Conservation (phyloP, 1,284 basidiomycete genomes). For the Pterula multifida region DNA sequence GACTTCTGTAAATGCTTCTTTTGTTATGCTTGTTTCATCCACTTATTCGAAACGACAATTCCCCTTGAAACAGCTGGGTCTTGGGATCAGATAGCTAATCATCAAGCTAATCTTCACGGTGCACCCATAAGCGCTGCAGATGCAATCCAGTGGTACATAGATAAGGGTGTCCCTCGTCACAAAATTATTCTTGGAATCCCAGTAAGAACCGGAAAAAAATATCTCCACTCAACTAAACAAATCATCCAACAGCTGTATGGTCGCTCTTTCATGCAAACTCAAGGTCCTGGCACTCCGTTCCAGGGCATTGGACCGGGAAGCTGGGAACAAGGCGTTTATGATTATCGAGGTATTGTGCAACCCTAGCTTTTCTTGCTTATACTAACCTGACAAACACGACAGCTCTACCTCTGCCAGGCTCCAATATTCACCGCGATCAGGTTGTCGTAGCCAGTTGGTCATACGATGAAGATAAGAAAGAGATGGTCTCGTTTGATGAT, state of each 20-base stretch:
- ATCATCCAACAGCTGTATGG: conserved; percentile 60
- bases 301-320: conserved; percentile 62
- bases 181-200: conserved; percentile 89
- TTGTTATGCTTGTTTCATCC: conserved; percentile 4
- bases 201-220: background rate
- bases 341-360: conserved; percentile 38
- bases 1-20: conserved; percentile 49
- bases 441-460: conserved; percentile 58
- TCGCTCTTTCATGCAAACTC: conserved; percentile 79
- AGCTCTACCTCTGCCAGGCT: conserved; percentile 58
- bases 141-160: conserved; percentile 65
- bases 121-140: conserved; percentile 52
- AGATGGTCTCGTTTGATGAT: conserved; percentile 75
- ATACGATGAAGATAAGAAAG: conserved; percentile 53
- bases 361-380: background rate
- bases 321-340: conserved; percentile 75
- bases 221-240: no score
- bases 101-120: conserved; percentile 83
- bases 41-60: conserved; percentile 5
- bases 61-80: conserved; percentile 50
- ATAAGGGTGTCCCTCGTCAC: conserved; percentile 58
- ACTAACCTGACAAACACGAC: background rate
- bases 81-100: conserved; percentile 68
- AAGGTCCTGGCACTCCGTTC: conserved; percentile 72
- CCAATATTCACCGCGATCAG: conserved; percentile 48